phyloP scores from a whole-genome alignment of 2,329 filamentous ascomycete genomes.

The Aspergillus costaricaensis region DNA sequence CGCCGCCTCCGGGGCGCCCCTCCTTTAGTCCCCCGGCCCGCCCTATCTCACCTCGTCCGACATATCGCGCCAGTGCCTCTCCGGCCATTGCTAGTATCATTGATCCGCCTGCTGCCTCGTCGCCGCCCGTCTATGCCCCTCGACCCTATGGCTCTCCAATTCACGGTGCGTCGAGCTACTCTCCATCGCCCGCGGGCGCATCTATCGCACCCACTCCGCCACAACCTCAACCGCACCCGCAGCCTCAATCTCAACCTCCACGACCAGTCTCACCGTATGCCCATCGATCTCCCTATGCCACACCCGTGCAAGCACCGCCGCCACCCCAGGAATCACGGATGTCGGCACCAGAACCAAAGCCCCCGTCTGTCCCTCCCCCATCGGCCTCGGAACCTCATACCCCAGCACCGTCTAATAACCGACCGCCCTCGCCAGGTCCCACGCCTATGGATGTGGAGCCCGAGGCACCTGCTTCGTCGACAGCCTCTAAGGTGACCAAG shows the following conservation, averaged over 20 bases:
- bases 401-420: constrained; percentile 20
- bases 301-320: constrained; percentile 23
- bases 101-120: constrained; percentile 58
- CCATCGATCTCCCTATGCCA: constrained; percentile 27
- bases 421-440: constrained; percentile 23
- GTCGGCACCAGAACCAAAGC: constrained; percentile 16
- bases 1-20: constrained; percentile 11
- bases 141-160: constrained; percentile 32
- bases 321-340: constrained; percentile 24
- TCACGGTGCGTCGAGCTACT: constrained; percentile 27
- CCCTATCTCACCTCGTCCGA: constrained; percentile 52
- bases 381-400: not conserved
- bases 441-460: constrained; percentile 40
- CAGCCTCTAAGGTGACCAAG: constrained; percentile 34
- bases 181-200: constrained; percentile 29
- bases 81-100: constrained; percentile 91
- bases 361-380: constrained; percentile 12
- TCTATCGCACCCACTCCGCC: constrained; percentile 28
- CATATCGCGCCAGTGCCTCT: constrained; percentile 76
- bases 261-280: constrained; percentile 25
- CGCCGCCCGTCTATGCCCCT: constrained; percentile 32
- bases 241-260: constrained; percentile 14
- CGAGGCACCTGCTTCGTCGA: constrained; percentile 23
- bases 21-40: constrained; percentile 50
- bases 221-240: constrained; percentile 28